These are phyloP conservation scores for Pedinophyceae sp. DNA, from an alignment of 139 green algal genomes.

Conservation along the genomic window DNA sequence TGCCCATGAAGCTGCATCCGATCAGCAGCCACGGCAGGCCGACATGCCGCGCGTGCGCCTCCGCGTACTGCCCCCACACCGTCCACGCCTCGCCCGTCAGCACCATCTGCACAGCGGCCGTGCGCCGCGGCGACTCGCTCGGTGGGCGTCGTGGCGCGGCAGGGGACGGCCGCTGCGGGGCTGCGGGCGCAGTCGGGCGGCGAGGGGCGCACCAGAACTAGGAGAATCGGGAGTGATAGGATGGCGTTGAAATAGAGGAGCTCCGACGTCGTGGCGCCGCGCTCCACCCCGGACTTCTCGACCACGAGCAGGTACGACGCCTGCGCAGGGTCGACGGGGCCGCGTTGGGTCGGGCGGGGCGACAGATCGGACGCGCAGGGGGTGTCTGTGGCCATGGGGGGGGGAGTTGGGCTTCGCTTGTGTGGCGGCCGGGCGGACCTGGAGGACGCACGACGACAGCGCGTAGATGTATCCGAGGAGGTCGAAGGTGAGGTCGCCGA, in stretches of 20 bases:
- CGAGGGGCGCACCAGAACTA: no score
- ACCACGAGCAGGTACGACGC: constrained; percentile 58
- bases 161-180: no score
- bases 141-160: no score
- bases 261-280: constrained; percentile 21
- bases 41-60: neutral
- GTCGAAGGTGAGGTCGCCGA: constrained; percentile 19
- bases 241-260: constrained; percentile 56
- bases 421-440: no score
- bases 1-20: constrained; percentile 10
- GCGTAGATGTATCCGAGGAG: constrained; percentile 36
- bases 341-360: no score
- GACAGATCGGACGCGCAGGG: no score
- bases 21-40: constrained; percentile 6
- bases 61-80: neutral
- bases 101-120: constrained; percentile 15
- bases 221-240: constrained; percentile 38
- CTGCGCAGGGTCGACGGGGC: no score
- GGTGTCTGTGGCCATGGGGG: no score
- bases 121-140: no score
- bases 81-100: constrained; percentile 21
- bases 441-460: constrained; percentile 31
- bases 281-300: constrained; percentile 28
- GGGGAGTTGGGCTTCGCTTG: no score
- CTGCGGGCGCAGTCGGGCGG: no score